Conservation (phyloP, 345 rosid species). For the Lepidium aucheri region DNA sequence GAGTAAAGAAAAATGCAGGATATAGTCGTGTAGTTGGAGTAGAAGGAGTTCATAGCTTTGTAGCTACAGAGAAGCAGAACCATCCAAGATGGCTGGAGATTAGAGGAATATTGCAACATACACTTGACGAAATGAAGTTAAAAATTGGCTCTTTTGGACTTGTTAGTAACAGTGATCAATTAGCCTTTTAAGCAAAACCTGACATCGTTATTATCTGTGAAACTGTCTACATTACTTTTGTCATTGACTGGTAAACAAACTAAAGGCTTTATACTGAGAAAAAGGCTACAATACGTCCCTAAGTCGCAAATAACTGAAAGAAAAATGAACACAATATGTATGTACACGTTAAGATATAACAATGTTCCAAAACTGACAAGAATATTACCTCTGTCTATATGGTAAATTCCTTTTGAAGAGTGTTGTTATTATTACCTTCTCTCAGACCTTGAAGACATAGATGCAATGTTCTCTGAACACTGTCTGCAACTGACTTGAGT, state of each 20-base stretch:
- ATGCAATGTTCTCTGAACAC: slow-evolving; percentile 63
- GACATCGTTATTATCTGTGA: neutral
- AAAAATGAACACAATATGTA: neutral
- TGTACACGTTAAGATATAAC: slow-evolving; percentile 14
- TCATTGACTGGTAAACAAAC: neutral
- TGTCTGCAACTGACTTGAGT: slow-evolving; percentile 72
- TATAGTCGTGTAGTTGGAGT: slow-evolving; percentile 36
- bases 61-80: slow-evolving; percentile 37
- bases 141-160: neutral
- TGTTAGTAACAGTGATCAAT: neutral
- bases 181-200: neutral
- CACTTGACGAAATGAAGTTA: slow-evolving; percentile 32
- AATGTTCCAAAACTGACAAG: slow-evolving; percentile 18
- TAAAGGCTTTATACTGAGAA: neutral
- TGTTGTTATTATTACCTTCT: slow-evolving; percentile 40
- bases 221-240: neutral
- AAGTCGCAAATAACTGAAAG: neutral
- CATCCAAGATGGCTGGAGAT: slow-evolving; percentile 40
- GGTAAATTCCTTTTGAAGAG: slow-evolving; percentile 25
- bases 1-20: slow-evolving; percentile 48
- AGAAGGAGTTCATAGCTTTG: slow-evolving; percentile 36
- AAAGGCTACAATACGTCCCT: slow-evolving; percentile 2
- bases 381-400: neutral
- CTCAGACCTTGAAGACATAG: slow-evolving; percentile 66
- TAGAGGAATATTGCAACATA: slow-evolving; percentile 14